These are phyloP conservation scores for Cutaneotrichosporon cavernicola DNA, from an alignment of 1,284 basidiomycete species.

Conservation along the genomic window DNA sequence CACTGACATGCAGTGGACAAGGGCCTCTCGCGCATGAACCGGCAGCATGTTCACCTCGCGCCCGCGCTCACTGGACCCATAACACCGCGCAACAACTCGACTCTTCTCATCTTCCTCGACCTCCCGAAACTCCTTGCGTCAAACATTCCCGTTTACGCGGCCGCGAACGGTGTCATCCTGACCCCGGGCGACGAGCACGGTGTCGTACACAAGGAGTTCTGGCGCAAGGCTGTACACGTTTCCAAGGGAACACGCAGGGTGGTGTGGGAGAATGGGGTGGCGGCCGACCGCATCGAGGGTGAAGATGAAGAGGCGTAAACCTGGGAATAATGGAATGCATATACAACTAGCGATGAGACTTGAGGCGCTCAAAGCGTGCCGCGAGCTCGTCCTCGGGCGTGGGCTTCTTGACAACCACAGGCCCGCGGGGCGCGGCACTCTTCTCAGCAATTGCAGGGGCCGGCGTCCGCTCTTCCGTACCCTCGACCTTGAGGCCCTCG, in stretches of 20 bases:
- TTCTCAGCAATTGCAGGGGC: not conserved
- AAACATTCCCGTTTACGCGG: conserved; percentile 45
- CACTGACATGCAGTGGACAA: conserved; percentile 13
- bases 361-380: conserved; percentile 44
- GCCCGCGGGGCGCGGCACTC: conserved; percentile 1
- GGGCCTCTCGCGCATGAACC: conserved; percentile 48
- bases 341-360: conserved; percentile 33
- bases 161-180: conserved; percentile 50
- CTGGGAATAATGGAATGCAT: not conserved
- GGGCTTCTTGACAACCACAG: conserved; percentile 31
- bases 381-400: conserved; percentile 48
- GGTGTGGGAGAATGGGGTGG: conserved; percentile 44
- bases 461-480: not conserved
- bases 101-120: conserved; percentile 51
- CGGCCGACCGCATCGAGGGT: conserved; percentile 27
- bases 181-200: conserved; percentile 48
- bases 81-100: conserved; percentile 44
- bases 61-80: conserved; percentile 35
- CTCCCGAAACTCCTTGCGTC: conserved; percentile 36
- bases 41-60: conserved; percentile 54
- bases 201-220: conserved; percentile 36
- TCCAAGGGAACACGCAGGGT: conserved; percentile 29
- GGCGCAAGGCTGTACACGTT: conserved; percentile 41
- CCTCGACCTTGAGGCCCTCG: conserved; percentile 2
- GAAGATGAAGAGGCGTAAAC: not conserved